Percentiles rank a stretch among this genome's conserved stretches.
These are phyloP conservation scores for Aspergillus clavatus DNA, from an alignment of 2,329 filamentous ascomycete species.

Conservation along the genomic window DNA sequence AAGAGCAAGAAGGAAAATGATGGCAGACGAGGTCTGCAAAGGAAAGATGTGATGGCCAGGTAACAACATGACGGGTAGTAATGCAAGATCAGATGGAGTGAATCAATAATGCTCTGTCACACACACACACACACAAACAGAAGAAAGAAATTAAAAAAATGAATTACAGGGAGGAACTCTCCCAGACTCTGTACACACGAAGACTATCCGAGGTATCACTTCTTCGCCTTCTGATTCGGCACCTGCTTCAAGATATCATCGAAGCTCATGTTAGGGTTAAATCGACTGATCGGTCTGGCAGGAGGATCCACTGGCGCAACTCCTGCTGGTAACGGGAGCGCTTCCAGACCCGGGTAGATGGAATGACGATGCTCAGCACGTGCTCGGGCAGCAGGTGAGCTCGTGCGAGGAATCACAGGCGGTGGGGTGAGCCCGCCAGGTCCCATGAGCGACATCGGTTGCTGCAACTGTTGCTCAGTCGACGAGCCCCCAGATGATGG, in stretches of 20 bases:
- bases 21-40: conserved; percentile 2
- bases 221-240: conserved; percentile 34
- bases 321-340: conserved; percentile 40
- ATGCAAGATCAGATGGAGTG: neutral
- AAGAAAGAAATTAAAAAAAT: conserved; percentile 9
- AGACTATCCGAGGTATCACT: conserved; percentile 23
- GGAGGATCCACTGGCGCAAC: conserved; percentile 40
- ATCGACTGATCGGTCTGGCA: conserved; percentile 35
- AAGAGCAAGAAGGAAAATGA: conserved; percentile 2
- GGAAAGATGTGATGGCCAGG: conserved; percentile 1
- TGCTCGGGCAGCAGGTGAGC: conserved; percentile 26
- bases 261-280: conserved; percentile 48
- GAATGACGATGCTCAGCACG: conserved; percentile 39
- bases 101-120: conserved; percentile 2
- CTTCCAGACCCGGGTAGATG: conserved; percentile 44
- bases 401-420: conserved; percentile 33
- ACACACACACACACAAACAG: conserved; percentile 8
- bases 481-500: conserved; percentile 36
- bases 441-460: conserved; percentile 29
- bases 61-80: neutral
- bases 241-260: conserved; percentile 45
- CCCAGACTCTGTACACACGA: conserved; percentile 7
- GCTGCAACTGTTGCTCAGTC: conserved; percentile 29
- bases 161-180: conserved; percentile 3
- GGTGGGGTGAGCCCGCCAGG: conserved; percentile 31